A percentile compares a stretch with the other conserved stretches of the same genome.
Evolutionary conservation across 306 rosid species (phyloP).

Genomic region (Sophora flavescens): DNA sequence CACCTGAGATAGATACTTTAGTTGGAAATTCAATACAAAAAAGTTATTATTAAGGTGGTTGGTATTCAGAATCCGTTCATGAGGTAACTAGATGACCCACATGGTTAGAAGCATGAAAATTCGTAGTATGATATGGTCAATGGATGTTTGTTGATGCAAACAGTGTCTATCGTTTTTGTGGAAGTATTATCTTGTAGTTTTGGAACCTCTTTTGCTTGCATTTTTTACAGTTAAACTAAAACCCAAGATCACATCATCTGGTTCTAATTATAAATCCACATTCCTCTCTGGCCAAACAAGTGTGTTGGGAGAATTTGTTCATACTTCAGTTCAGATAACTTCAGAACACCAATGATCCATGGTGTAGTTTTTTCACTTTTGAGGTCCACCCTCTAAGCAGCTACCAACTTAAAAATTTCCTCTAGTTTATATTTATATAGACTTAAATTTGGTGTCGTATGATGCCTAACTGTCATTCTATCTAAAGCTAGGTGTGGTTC

Average conservation of each 20-base stretch:
- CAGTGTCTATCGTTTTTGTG: not conserved
- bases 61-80: not conserved
- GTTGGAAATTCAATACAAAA: conserved; percentile 11
- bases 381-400: not conserved
- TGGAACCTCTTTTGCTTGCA: not conserved
- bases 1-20: not conserved
- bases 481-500: too few species aligned
- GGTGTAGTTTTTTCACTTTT: not conserved
- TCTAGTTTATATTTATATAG: too few species aligned
- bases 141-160: not conserved
- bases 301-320: not conserved
- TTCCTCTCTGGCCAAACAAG: not conserved
- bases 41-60: not conserved
- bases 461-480: not conserved
- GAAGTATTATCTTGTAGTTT: not conserved
- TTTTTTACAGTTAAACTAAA: not conserved
- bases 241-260: not conserved
- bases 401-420: not conserved
- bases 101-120: not conserved
- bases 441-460: not conserved
- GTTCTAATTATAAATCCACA: not conserved
- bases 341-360: not conserved
- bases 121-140: not conserved
- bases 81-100: not conserved
- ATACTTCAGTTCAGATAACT: not conserved